phyloP scores from a whole-genome alignment of 805 yeast genomes.

The Starmerella powellii region DNA sequence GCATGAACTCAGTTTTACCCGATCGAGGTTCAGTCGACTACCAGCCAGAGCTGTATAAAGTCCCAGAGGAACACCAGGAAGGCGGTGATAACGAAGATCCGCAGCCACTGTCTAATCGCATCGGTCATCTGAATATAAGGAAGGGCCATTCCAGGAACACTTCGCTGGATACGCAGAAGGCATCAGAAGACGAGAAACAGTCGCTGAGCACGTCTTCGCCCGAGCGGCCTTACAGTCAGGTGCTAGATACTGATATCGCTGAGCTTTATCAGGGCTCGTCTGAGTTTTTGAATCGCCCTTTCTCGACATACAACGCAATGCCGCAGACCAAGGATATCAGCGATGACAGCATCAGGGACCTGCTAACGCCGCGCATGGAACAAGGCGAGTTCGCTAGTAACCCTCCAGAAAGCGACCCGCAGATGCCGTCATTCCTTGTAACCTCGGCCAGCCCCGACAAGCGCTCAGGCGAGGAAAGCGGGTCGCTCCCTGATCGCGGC shows the following conservation, averaged over 20 bases:
- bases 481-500: no score
- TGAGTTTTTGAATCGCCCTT: conserved; percentile 25
- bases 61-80: conserved; percentile 12
- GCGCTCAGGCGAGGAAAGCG: no score
- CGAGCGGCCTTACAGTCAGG: conserved; percentile 9
- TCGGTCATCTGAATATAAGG: conserved; percentile 4
- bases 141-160: conserved; percentile 13
- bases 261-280: conserved; percentile 27
- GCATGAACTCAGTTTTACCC: conserved; percentile 18
- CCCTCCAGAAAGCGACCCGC: neutral
- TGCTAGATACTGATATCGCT: conserved; percentile 26
- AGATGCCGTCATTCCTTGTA: conserved; percentile 10
- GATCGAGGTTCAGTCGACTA: conserved; percentile 12
- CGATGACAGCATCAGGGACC: conserved; percentile 20
- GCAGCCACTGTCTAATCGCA: neutral
- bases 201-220: neutral
- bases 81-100: neutral
- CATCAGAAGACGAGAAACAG: neutral
- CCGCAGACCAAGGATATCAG: conserved; percentile 18
- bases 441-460: conserved; percentile 15
- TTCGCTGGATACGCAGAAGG: neutral
- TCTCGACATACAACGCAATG: conserved; percentile 22
- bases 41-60: conserved; percentile 15
- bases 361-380: conserved; percentile 22
- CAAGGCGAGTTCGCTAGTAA: conserved; percentile 9